Percentiles rank a stretch among this genome's conserved stretches.
phyloP scores from a whole-genome alignment of 2,329 filamentous ascomycete genomes.

The Hypoxylon sp. region DNA sequence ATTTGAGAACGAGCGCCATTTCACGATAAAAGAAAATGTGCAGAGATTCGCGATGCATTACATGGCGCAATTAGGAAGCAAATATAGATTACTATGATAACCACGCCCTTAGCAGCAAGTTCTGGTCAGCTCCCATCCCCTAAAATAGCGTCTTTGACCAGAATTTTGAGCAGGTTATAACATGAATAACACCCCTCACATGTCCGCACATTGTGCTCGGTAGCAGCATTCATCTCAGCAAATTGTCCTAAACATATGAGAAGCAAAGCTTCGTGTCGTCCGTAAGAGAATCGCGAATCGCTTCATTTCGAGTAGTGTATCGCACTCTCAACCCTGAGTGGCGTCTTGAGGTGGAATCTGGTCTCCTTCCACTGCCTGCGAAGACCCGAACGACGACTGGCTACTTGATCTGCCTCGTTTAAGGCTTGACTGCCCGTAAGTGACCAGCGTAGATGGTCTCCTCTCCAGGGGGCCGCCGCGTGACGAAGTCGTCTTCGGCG shows the following conservation, averaged over 20 bases:
- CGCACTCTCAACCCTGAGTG: background rate
- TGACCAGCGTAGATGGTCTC: constrained; percentile 28
- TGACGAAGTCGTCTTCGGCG: constrained; percentile 5
- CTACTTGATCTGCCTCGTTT: constrained; percentile 3
- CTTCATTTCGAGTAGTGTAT: background rate
- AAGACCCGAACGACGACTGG: constrained; percentile 26
- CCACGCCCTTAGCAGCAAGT: constrained; percentile 1
- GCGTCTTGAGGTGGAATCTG: background rate
- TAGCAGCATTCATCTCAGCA: background rate
- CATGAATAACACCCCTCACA: background rate
- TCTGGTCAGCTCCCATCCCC: constrained; percentile 2
- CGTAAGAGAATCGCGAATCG: background rate
- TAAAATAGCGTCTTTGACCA: constrained; percentile 3
- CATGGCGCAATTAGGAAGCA: constrained; percentile 18
- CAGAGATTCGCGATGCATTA: constrained; percentile 16
- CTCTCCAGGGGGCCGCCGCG: constrained; percentile 36
- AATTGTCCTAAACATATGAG: background rate
- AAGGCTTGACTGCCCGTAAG: constrained; percentile 32
- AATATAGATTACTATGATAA: constrained; percentile 27
- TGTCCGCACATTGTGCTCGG: background rate
- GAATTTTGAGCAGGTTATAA: constrained; percentile 11
- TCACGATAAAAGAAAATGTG: background rate
- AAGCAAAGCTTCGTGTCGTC: constrained; percentile 16
- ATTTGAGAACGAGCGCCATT: constrained; percentile 11
- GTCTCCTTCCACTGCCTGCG: constrained; percentile 13